Percentiles rank a stretch among this genome's conserved stretches.
phyloP scores from a whole-genome alignment of 495 filamentous ascomycete genomes.

The Aspergillus egyptiacus region DNA sequence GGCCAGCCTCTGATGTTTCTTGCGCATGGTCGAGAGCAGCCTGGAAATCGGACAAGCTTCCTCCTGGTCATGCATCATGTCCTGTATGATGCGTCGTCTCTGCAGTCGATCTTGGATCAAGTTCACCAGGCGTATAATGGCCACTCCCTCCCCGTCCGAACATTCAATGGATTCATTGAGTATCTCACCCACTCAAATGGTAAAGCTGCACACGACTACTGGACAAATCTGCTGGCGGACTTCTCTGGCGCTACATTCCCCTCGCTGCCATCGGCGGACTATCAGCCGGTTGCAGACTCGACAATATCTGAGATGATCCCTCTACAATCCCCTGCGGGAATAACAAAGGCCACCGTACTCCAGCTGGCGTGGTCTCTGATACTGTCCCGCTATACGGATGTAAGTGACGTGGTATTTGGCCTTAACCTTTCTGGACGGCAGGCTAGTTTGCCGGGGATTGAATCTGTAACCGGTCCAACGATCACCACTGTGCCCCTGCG shows the following conservation, averaged over 20 bases:
- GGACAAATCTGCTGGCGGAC: too few species aligned
- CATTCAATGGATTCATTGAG: background rate
- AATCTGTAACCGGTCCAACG: background rate
- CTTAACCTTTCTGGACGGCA: background rate
- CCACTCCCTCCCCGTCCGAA: background rate
- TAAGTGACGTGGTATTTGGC: background rate
- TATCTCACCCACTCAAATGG: background rate
- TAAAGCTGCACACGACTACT: background rate
- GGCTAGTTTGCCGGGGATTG: background rate
- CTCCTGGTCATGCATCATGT: background rate
- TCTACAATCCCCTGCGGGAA: too few species aligned
- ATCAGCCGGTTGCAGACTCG: too few species aligned
- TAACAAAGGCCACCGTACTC: too few species aligned
- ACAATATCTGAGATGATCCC: too few species aligned
- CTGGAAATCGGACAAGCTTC: background rate
- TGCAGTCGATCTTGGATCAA: background rate
- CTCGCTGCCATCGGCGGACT: too few species aligned
- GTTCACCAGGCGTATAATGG: background rate
- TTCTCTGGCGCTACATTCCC: too few species aligned
- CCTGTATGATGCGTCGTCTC: conserved; percentile 1
- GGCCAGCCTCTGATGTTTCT: background rate
- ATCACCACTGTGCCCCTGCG: background rate
- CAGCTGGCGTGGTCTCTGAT: too few species aligned
- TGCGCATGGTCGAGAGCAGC: background rate
- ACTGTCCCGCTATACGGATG: background rate